Percentiles rank a stretch among this genome's conserved stretches.
These are phyloP conservation scores for Sanguinoderma infundibulare DNA, from an alignment of 1,284 basidiomycete genomes.

Conservation along the genomic window DNA sequence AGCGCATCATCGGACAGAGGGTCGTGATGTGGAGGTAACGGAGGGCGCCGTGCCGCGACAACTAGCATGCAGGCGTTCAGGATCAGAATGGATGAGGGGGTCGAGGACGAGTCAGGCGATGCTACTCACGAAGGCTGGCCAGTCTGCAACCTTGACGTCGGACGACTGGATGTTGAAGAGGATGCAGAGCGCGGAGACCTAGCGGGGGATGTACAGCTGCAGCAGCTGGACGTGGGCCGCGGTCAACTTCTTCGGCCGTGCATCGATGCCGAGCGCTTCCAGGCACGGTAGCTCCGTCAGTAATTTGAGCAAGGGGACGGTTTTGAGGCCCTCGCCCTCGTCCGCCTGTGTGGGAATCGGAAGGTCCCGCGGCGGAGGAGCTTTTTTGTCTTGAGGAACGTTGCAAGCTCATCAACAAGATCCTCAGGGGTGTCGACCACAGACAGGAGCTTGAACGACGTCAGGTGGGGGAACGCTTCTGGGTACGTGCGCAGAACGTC, in stretches of 20 bases:
- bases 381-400: constrained; percentile 9
- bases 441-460: constrained; percentile 20
- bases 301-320: background rate
- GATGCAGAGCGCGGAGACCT: background rate
- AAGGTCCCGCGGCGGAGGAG: constrained; percentile 1
- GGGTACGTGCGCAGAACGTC: background rate
- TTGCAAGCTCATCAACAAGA: background rate
- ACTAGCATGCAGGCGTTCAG: background rate
- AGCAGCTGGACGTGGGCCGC: background rate
- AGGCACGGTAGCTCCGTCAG: background rate
- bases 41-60: background rate
- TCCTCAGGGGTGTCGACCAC: background rate
- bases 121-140: background rate
- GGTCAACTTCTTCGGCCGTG: background rate
- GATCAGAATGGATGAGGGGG: too few relatives aligned
- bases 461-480: constrained; percentile 13
- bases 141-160: background rate
- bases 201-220: background rate
- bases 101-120: background rate
- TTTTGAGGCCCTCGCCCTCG: background rate
- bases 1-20: background rate
- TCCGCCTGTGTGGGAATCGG: background rate
- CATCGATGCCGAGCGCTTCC: background rate
- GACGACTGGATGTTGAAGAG: background rate
- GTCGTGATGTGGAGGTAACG: background rate